Evolutionary conservation across 2,329 filamentous ascomycete species (phyloP), one percentile per base, ranked within the genome.

Genomic region (Pseudocercospora pini-densiflorae): DNA sequence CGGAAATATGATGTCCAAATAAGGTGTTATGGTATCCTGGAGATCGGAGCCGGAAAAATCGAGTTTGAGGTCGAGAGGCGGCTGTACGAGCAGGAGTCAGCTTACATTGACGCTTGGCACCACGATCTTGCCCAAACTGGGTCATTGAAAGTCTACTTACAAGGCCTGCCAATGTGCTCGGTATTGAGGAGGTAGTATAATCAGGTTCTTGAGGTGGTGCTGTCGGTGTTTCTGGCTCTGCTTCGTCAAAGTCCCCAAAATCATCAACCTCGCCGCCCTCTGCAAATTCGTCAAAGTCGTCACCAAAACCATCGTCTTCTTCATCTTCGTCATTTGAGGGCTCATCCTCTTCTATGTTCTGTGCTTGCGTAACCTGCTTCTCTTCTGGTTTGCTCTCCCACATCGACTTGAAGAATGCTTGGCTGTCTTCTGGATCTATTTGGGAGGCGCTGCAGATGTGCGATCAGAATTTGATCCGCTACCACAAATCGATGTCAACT

Each of bases 241-340:
- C 71, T 33, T 78, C 82, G 71, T 83, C 83, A 74, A 85, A 85
- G 73, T 85, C 83, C 68, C 82, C 83, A 79, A 84, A 84, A 73
- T 84, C 83, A 74, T 83, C 82, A 58, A 78, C 77, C 29, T 74
- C 77, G 36, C 76, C 82, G 49, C 79, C 82, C 69, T 87, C 80
- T 74, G 84, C 83, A 75, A 89, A 87, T 68, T 89, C 85, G 75
- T 89, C 88, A 79, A 92, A 92, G 74, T 92, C 89, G 68, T 88
- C 89, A 61, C 86, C 87, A 77, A 88, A 88, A 71, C 90, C 90
- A 75, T 91, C 89, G 79, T 92, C 93, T 19, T 81, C 84, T 70
- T 83, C 83, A 64, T 81, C 81, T 68, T 83, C 84, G 58, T 85
- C 86, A 73, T 88, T 87, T 73, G 88, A 86, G 70, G 86, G 63